These are phyloP conservation scores for Astrocystis sublimbata DNA, from an alignment of 495 filamentous ascomycete species.

Conservation along the genomic window DNA sequence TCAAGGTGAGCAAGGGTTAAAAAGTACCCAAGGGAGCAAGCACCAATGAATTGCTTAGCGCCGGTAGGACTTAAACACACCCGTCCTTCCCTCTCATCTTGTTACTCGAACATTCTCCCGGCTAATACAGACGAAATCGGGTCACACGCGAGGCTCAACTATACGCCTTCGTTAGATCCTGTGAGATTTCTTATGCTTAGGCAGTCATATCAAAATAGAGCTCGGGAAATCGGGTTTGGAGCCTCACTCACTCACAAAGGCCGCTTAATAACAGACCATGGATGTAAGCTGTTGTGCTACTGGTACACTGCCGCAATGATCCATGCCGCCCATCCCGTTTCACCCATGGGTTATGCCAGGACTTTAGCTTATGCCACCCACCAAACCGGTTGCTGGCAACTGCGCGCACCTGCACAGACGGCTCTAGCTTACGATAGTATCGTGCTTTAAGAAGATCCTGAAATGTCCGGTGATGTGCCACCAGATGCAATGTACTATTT, in stretches of 20 bases:
- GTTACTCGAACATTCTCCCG: too few relatives aligned
- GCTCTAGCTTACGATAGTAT: neutral
- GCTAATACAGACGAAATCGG: too few relatives aligned
- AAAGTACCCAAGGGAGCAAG: neutral
- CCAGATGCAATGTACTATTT: neutral
- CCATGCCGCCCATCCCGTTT: conserved; percentile 6
- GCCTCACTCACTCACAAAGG: neutral
- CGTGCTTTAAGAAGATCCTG: neutral
- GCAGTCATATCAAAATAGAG: neutral
- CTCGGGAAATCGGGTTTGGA: neutral
- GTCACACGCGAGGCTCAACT: too few relatives aligned
- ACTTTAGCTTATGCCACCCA: conserved; percentile 1
- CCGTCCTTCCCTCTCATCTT: too few relatives aligned
- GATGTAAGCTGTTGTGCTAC: neutral
- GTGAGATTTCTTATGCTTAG: neutral
- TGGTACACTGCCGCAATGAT: neutral
- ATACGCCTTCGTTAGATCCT: neutral
- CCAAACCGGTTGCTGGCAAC: neutral
- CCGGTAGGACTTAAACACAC: neutral
- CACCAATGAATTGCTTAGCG: neutral
- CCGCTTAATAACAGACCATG: neutral
- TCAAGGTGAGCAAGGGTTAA: neutral
- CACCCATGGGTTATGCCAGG: conserved; percentile 3
- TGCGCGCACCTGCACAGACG: neutral
- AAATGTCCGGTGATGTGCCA: neutral